Evolutionary conservation across 2,329 filamentous ascomycete genomes (phyloP), one percentile per base, ranked within the genome.

Genomic region (Magnaporthiopsis poae): DNA sequence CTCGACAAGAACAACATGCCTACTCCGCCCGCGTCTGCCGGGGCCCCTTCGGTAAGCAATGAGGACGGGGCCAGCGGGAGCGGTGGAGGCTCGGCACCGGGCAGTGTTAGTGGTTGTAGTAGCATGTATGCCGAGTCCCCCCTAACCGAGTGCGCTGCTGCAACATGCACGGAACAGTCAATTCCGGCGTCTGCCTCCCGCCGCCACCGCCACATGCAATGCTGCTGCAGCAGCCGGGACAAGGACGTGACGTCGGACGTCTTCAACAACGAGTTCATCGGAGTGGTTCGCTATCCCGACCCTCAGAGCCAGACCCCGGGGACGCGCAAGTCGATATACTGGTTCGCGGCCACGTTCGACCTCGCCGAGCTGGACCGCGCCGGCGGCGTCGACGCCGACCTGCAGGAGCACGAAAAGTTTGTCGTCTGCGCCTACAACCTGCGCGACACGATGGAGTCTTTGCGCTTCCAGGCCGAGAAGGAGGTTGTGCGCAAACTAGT

Each of bases 291-390:
- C 27, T 78, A 78, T 63, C 73, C 73, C 0, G 78, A 79, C 67
- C 72, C 75, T 12, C 70, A 73, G 67, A 75, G 75, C 0, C 69
- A 71, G 2, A 72, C 71, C 13, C 73, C 74, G 0, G 67, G 70
- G 3, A 74, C 76, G 8, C 71, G 75, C 65, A 80, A 80, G 73
- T 73, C 76, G 13, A 75, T 79, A 3, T 79, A 77, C 69, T 80
- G 75, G 71, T 80, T 74, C 65, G 77, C 76, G 2, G 79, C 78
- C 9, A 71, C 71, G 56, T 65, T 65, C 56, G 63, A 65, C 59
- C 73, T 71, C 0, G 72, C 75, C 67, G 76, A 75, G 11, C 71
- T 70, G 0, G 67, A 66, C 4, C 46, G 63, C 3, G 71, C 71
- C 3, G 73, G 71, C 35, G 65, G 63, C 8, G 46, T 39, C 18